Conservation (phyloP, 768 basidiomycete genomes). For the Phylloporus sp. region DNA sequence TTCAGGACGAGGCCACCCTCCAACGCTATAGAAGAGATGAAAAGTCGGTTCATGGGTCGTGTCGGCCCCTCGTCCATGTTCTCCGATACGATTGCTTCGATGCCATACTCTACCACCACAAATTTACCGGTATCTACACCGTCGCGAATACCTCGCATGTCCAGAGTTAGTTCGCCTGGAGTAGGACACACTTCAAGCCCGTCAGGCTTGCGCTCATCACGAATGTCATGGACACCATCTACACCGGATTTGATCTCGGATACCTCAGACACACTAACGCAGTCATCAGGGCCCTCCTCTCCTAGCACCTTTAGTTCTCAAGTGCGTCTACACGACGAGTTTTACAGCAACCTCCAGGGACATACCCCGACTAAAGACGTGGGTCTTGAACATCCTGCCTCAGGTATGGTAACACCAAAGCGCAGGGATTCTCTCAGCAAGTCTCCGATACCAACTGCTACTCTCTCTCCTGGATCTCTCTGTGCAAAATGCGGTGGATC, state of each 20-base stretch:
- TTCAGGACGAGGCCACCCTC: slow-evolving; percentile 31
- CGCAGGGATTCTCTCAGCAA: slow-evolving; percentile 21
- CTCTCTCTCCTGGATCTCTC: slow-evolving; percentile 37
- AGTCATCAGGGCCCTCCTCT: slow-evolving; percentile 53
- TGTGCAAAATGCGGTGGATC: slow-evolving; percentile 60
- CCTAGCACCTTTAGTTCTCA: slow-evolving; percentile 41
- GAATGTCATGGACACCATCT: slow-evolving; percentile 37
- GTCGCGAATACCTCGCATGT: slow-evolving; percentile 31
- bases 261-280: slow-evolving; percentile 54
- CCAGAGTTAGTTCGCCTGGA: slow-evolving; percentile 23
- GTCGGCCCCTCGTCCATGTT: slow-evolving; percentile 23
- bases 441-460: slow-evolving; percentile 29
- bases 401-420: slow-evolving; percentile 29
- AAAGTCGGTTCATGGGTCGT: slow-evolving; percentile 47
- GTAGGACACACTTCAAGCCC: slow-evolving; percentile 26
- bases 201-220: slow-evolving; percentile 26
- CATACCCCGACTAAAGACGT: slow-evolving; percentile 3
- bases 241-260: slow-evolving; percentile 63
- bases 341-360: slow-evolving; percentile 8
- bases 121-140: slow-evolving; percentile 11
- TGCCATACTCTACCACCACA: slow-evolving; percentile 7
- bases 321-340: slow-evolving; percentile 8
- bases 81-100: slow-evolving; percentile 10
- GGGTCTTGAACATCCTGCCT: slow-evolving; percentile 11
- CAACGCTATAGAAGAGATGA: slow-evolving; percentile 63